These are phyloP conservation scores for Lentinula boryana DNA, from an alignment of 768 basidiomycete species.

Conservation along the genomic window DNA sequence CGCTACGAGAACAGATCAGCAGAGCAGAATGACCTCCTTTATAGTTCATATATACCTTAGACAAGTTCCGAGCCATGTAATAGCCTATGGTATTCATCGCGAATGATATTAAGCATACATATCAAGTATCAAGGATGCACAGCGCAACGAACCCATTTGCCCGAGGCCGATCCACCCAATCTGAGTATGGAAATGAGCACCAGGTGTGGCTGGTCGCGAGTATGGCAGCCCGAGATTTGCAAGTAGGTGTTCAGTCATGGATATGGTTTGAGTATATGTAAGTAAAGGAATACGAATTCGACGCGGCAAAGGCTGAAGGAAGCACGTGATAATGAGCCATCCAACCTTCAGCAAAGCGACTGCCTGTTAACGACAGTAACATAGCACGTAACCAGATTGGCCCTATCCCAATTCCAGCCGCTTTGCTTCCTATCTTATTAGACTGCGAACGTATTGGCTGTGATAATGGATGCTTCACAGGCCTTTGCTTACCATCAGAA, in stretches of 20 bases:
- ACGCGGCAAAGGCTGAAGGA: not conserved
- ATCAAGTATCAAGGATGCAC: not conserved
- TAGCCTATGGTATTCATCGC: slow-evolving; percentile 48
- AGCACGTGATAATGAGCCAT: not conserved
- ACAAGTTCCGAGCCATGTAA: slow-evolving; percentile 77
- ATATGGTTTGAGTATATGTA: not conserved
- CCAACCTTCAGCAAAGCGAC: not conserved
- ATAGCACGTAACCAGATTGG: not conserved
- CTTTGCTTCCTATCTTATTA: not conserved
- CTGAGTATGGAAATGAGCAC: slow-evolving; percentile 21
- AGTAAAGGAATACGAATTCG: not conserved
- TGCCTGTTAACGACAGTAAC: not conserved
- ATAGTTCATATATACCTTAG: slow-evolving; percentile 20
- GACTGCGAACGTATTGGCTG: not conserved
- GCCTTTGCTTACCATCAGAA: slow-evolving; percentile 40
- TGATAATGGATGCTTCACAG: slow-evolving; percentile 45
- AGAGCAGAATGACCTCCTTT: not conserved
- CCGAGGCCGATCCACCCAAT: slow-evolving; percentile 44
- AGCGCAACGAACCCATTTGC: slow-evolving; percentile 39
- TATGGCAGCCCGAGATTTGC: slow-evolving; percentile 30
- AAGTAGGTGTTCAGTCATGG: slow-evolving; percentile 14
- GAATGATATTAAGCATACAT: slow-evolving; percentile 33
- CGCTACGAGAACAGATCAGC: slow-evolving; percentile 15
- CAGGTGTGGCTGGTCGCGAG: slow-evolving; percentile 56
- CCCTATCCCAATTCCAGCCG: not conserved